Evolutionary conservation across 768 basidiomycete genomes (phyloP), one percentile per base, ranked within the genome.

Genomic region (Boletus huronensis): DNA sequence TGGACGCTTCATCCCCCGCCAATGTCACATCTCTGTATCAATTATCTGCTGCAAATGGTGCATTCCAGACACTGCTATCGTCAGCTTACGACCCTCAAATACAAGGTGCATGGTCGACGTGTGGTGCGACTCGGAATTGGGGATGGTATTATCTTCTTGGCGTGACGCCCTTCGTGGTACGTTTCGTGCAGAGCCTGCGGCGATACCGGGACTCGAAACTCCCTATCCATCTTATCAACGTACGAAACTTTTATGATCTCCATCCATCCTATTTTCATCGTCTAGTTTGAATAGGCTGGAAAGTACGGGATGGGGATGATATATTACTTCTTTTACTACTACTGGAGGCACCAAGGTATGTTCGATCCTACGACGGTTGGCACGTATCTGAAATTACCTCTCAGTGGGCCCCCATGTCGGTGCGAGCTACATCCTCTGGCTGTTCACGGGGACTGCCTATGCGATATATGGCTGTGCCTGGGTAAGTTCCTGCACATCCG

Each of bases 181-280:
- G 96, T 72, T 69, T 93, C 38, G 75, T 90, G 8, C 96, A 99
- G 70, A 91, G 90, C 65, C 62, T 97, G 45, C 85, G 87, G 58
- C 93, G 94, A 73, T 98, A 87, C 66, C 72, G 70, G 35, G 96
- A 97, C 64, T 92, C 92, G 1, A 74, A 75, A 32, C 67, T 87
- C 28, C 61, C 75, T 7, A 88, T 87, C 0, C 94, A 98, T 77
- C 66, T 98, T 32, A 83, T 98, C 65, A 98, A 98, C 64, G 95
- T 91, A 50, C 58, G 46, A 5, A 11, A 19, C 17, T 5, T 23
- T 17, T 47, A 8, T 23, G n/a, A 19, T 38, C 21, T 11, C 29
- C 10, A 2, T 16, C 34, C 19, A 9, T 14, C 42, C 38, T 32
- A 35, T 39, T 6, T 52, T 57, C 10, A 41, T 44, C n/a, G 47